These are phyloP conservation scores for Zangia roseola DNA, from an alignment of 768 basidiomycete species.

Conservation along the genomic window DNA sequence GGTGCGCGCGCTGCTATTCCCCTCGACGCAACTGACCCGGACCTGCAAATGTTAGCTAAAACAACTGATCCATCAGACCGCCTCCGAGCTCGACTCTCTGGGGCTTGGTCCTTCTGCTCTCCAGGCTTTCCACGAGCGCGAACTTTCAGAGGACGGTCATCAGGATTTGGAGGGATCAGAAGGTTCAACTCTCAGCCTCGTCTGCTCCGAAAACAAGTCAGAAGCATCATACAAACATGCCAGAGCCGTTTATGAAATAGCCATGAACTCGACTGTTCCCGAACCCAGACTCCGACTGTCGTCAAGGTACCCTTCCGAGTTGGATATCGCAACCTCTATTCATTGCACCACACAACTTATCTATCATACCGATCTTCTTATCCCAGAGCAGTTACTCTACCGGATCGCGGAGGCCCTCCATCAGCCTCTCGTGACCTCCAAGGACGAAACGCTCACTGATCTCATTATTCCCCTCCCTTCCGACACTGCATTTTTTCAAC, in stretches of 20 bases:
- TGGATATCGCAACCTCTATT: neutral
- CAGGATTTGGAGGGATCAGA: neutral
- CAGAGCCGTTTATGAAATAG: slow-evolving; percentile 56
- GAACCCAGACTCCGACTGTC: slow-evolving; percentile 60
- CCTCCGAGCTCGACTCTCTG: slow-evolving; percentile 69
- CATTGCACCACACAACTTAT: neutral
- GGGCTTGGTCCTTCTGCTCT: slow-evolving; percentile 56
- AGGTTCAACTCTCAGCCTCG: neutral
- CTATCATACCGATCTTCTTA: slow-evolving; percentile 10
- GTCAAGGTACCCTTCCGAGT: slow-evolving; percentile 29
- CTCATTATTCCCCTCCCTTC: slow-evolving; percentile 78
- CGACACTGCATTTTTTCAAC: slow-evolving; percentile 77
- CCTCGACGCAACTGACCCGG: neutral
- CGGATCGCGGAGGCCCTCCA: slow-evolving; percentile 8
- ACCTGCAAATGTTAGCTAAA: slow-evolving; percentile 62
- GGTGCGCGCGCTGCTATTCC: slow-evolving; percentile 38
- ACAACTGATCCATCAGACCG: slow-evolving; percentile 83
- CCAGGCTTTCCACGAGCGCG: slow-evolving; percentile 39
- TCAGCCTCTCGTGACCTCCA: neutral
- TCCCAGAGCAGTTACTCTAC: slow-evolving; percentile 10
- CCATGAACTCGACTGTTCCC: slow-evolving; percentile 43
- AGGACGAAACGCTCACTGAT: neutral
- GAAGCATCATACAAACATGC: slow-evolving; percentile 10
- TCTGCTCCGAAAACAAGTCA: neutral
- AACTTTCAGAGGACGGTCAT: slow-evolving; percentile 7